Percentiles rank a stretch among this genome's conserved stretches.
Conservation (phyloP, 495 filamentous ascomycete genomes). For the Haplographium delicatum region DNA sequence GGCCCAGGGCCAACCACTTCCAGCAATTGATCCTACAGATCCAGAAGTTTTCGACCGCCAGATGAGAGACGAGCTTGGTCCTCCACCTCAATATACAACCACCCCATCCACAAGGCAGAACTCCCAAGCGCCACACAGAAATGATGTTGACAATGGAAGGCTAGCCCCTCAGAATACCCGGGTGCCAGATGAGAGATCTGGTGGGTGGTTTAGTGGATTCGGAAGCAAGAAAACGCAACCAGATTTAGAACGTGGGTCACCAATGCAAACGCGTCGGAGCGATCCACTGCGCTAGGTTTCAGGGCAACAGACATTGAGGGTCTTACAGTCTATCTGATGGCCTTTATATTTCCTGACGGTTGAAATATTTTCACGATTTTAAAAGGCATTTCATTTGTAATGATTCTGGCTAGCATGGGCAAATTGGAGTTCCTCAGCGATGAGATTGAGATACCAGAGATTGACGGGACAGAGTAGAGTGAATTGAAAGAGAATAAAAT, state of each 20-base stretch:
- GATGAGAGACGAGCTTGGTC: slow-evolving; percentile 15
- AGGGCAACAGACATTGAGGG: slow-evolving; percentile 12
- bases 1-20: slow-evolving; percentile 26
- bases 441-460: no score
- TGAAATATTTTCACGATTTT: no score
- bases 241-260: slow-evolving; percentile 33
- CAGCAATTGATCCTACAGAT: slow-evolving; percentile 34
- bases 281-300: slow-evolving; percentile 9
- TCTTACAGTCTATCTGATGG: neutral
- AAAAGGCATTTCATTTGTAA: no score
- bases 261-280: slow-evolving; percentile 1
- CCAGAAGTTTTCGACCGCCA: slow-evolving; percentile 34
- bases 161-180: slow-evolving; percentile 14
- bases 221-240: slow-evolving; percentile 31
- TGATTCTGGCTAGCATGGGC: no score
- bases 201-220: slow-evolving; percentile 32
- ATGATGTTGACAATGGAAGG: neutral
- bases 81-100: slow-evolving; percentile 14
- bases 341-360: neutral
- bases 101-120: slow-evolving; percentile 8
- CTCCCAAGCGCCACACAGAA: neutral
- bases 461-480: no score
- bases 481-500: no score
- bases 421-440: no score
- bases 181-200: slow-evolving; percentile 11